These are phyloP conservation scores for Boletus smithii DNA, from an alignment of 1,284 basidiomycete genomes.

Conservation along the genomic window DNA sequence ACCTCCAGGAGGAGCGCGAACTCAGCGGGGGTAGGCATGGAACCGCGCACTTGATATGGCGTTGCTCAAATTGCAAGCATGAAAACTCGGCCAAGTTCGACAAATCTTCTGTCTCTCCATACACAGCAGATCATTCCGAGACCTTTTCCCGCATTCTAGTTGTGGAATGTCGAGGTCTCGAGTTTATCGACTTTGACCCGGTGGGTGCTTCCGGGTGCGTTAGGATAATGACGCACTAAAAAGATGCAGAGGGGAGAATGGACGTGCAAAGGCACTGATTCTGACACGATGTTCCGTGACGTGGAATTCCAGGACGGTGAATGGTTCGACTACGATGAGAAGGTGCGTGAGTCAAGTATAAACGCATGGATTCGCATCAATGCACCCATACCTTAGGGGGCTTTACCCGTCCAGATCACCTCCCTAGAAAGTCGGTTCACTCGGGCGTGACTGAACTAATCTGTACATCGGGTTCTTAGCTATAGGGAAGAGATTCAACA, in stretches of 20 bases:
- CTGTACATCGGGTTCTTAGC: too few species aligned
- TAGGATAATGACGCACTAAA: conserved; percentile 4
- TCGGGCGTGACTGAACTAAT: conserved; percentile 46
- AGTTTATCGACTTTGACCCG: conserved; percentile 71
- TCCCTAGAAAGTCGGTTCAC: conserved; percentile 61
- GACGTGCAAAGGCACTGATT: conserved; percentile 62
- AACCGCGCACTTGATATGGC: conserved; percentile 77
- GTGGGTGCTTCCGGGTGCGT: conserved; percentile 36
- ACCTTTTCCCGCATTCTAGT: conserved; percentile 60
- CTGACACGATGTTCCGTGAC: conserved; percentile 54
- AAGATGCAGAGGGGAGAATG: conserved; percentile 49
- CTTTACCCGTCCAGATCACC: conserved; percentile 62
- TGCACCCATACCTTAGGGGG: conserved; percentile 41
- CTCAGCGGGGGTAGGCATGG: conserved; percentile 59
- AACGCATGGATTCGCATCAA: background rate
- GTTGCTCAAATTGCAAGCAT: conserved; percentile 69
- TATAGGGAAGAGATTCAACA: too few species aligned
- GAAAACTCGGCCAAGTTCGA: conserved; percentile 81
- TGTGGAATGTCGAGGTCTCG: conserved; percentile 75
- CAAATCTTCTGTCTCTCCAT: conserved; percentile 47
- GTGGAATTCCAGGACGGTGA: conserved; percentile 62
- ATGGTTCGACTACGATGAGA: conserved; percentile 83
- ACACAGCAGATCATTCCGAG: conserved; percentile 52
- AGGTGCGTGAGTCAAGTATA: conserved; percentile 42
- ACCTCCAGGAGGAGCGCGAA: conserved; percentile 56